A percentile compares a stretch with the other conserved stretches of the same genome.
Evolutionary conservation across 306 rosid genomes (phyloP).

Genomic region (Coriaria nepalensis): DNA sequence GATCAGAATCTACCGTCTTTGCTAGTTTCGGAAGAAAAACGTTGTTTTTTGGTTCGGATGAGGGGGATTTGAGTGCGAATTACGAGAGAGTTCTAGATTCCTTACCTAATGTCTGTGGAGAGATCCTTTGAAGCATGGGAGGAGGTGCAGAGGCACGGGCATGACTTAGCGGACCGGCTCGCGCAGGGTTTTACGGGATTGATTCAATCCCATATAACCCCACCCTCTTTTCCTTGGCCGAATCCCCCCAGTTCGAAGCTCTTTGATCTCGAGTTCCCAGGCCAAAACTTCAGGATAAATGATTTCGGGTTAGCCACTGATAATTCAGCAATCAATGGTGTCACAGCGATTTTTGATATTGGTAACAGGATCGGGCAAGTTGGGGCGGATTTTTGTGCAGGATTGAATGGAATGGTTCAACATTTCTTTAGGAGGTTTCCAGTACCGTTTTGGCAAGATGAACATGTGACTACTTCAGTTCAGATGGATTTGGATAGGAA

Average conservation of each 20-base stretch:
- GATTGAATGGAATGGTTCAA: constrained; percentile 86
- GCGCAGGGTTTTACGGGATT: constrained; percentile 82
- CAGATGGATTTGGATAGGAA: constrained; percentile 36
- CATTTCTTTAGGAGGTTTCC: constrained; percentile 78
- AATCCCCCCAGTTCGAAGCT: constrained; percentile 53
- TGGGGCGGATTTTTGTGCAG: constrained; percentile 77
- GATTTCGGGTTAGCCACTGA: constrained; percentile 41
- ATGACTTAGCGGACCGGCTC: constrained; percentile 85
- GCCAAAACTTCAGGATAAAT: constrained; percentile 38
- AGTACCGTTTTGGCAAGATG: constrained; percentile 60
- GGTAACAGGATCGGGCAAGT: constrained; percentile 86
- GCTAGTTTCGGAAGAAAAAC: background rate
- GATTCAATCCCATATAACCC: constrained; percentile 67
- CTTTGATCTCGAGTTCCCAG: constrained; percentile 68
- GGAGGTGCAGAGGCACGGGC: constrained; percentile 94
- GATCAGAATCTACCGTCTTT: background rate
- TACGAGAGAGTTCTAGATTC: constrained; percentile 1
- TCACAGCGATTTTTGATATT: constrained; percentile 65
- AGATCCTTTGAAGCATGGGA: constrained; percentile 95
- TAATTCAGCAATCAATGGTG: constrained; percentile 45
- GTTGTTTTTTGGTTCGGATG: constrained; percentile 10
- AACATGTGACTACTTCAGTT: constrained; percentile 16
- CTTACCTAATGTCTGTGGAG: constrained; percentile 55
- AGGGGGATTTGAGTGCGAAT: constrained; percentile 12
- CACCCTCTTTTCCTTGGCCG: constrained; percentile 82